Percentiles rank a stretch among this genome's conserved stretches.
These are phyloP conservation scores for Arthrobotrys sinensis DNA, from an alignment of 2,329 filamentous ascomycete genomes.

Conservation along the genomic window DNA sequence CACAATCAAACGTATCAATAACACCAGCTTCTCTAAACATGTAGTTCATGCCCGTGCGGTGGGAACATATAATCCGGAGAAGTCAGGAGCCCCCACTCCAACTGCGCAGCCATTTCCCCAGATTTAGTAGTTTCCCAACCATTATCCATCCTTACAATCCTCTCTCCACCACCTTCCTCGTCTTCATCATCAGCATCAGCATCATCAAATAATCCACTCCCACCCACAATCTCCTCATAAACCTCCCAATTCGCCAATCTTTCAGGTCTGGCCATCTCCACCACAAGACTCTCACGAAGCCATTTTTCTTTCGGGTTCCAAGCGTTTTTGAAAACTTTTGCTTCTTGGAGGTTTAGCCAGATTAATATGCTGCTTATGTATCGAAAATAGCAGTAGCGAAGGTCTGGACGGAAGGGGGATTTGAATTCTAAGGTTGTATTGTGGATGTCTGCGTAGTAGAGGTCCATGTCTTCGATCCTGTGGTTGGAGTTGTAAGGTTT, in stretches of 20 bases:
- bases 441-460: slow-evolving; percentile 40
- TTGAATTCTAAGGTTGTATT: slow-evolving; percentile 48
- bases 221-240: slow-evolving; percentile 41
- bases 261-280: slow-evolving; percentile 45
- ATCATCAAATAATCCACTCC: slow-evolving; percentile 44
- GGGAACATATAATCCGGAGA: slow-evolving; percentile 8
- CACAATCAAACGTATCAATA: too few relatives aligned
- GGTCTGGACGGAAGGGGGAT: slow-evolving; percentile 44
- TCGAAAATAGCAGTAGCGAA: slow-evolving; percentile 44
- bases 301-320: slow-evolving; percentile 44
- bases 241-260: slow-evolving; percentile 45
- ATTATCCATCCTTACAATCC: slow-evolving; percentile 19
- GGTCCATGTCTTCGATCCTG: slow-evolving; percentile 33
- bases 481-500: slow-evolving; percentile 29
- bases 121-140: slow-evolving; percentile 7
- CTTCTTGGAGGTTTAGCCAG: slow-evolving; percentile 45
- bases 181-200: not conserved
- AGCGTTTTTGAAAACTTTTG: slow-evolving; percentile 26
- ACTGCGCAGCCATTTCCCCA: slow-evolving; percentile 25
- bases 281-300: slow-evolving; percentile 48
- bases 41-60: slow-evolving; percentile 6
- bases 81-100: slow-evolving; percentile 32
- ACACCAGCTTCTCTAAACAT: not conserved
- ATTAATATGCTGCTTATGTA: slow-evolving; percentile 39
- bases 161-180: slow-evolving; percentile 16